These are phyloP conservation scores for Leccinellum rugosiceps DNA, from an alignment of 768 basidiomycete species.

Conservation along the genomic window DNA sequence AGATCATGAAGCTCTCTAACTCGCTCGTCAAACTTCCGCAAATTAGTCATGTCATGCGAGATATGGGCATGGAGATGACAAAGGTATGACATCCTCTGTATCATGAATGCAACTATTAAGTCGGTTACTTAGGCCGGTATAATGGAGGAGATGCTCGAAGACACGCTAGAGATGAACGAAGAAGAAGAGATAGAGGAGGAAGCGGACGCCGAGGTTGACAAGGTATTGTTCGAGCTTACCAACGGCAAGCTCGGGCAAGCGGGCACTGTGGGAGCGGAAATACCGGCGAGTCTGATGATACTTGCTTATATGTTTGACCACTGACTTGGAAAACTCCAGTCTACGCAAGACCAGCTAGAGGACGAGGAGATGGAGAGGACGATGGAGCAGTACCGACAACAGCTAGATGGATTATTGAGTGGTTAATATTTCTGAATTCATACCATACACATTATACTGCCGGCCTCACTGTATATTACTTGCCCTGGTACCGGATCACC, in stretches of 20 bases:
- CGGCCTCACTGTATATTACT: conserved; percentile 5
- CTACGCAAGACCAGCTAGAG: conserved; percentile 57
- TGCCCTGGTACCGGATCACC: background rate
- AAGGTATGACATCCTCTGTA: conserved; percentile 57
- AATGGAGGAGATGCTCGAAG: conserved; percentile 97
- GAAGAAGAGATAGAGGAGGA: conserved; percentile 96
- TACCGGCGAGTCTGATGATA: conserved; percentile 59
- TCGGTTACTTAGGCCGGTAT: conserved; percentile 75
- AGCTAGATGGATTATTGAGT: conserved; percentile 84
- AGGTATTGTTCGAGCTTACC: conserved; percentile 91
- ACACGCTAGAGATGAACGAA: conserved; percentile 86
- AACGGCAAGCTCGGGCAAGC: conserved; percentile 93
- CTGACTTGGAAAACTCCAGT: conserved; percentile 34
- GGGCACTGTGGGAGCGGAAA: conserved; percentile 63
- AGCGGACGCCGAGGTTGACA: conserved; percentile 96
- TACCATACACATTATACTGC: conserved; percentile 12
- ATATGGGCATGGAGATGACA: conserved; percentile 99
- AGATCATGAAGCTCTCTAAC: conserved; percentile 99
- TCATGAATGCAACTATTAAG: conserved; percentile 3
- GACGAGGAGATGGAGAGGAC: conserved; percentile 85
- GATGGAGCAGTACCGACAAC: conserved; percentile 87
- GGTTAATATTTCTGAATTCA: conserved; percentile 17
- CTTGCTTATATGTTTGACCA: background rate
- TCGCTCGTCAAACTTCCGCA: conserved; percentile 88
- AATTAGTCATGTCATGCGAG: conserved; percentile 87